Evolutionary conservation across 106 monocot genomes (phyloP).

Genomic region (Dactylorhiza incarnata): DNA sequence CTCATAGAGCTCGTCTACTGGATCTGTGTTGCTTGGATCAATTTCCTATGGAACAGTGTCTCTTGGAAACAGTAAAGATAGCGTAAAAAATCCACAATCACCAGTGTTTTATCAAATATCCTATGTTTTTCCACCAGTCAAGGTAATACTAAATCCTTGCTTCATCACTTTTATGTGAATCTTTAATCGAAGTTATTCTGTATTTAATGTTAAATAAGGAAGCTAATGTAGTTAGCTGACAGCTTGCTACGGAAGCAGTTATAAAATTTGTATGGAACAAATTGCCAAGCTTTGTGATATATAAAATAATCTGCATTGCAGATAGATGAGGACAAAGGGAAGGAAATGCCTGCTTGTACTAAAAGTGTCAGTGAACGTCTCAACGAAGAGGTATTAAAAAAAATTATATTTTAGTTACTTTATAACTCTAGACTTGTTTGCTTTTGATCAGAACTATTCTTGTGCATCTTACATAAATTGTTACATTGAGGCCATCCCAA

Average conservation of each 20-base stretch:
- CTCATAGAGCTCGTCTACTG: conserved; percentile 63
- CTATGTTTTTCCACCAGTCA: conserved; percentile 62
- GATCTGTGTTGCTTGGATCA: conserved; percentile 64
- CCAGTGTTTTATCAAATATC: conserved; percentile 67
- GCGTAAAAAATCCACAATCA: conserved; percentile 33
- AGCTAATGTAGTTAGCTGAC: background rate
- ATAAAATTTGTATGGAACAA: background rate
- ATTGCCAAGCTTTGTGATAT: background rate
- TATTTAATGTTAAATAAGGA: conserved; percentile 4
- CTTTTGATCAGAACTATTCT: background rate
- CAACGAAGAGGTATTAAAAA: conserved; percentile 67
- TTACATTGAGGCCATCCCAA: background rate
- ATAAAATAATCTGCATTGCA: conserved; percentile 22
- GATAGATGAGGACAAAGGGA: conserved; percentile 60
- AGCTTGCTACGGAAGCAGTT: background rate
- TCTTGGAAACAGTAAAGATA: conserved; percentile 31
- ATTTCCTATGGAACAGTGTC: conserved; percentile 74
- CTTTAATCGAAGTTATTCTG: background rate
- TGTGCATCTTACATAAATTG: background rate
- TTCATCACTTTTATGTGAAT: background rate
- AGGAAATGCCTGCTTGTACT: conserved; percentile 19
- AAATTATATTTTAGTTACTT: background rate
- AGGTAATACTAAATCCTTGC: conserved; percentile 27
- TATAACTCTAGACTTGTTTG: background rate
- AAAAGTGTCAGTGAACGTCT: conserved; percentile 61